Conservation (phyloP, 495 filamentous ascomycete species). For the Aspergillus leporis region DNA sequence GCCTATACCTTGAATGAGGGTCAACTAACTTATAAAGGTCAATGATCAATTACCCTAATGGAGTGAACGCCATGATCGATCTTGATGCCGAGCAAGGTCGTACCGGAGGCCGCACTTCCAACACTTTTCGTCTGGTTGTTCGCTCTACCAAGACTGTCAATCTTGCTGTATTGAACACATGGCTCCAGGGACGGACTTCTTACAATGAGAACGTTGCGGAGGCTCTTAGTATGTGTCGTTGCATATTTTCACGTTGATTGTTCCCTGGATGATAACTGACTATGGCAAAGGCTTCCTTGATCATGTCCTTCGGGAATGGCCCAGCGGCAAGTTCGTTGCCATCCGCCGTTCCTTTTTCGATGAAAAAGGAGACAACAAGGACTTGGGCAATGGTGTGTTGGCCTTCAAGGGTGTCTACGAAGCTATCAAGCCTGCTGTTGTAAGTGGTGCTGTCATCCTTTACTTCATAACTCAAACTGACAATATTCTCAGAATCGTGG, state of each 20-base stretch:
- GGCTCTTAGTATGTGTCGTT: conserved; percentile 62
- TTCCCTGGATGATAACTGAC: conserved; percentile 19
- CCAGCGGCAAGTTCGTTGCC: conserved; percentile 59
- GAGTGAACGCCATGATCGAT: conserved; percentile 56
- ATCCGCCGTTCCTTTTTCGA: conserved; percentile 81
- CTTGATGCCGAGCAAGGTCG: conserved; percentile 61
- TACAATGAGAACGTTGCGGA: conserved; percentile 70
- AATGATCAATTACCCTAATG: conserved; percentile 33
- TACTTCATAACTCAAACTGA: conserved; percentile 13
- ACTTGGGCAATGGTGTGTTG: conserved; percentile 61
- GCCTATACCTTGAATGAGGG: not conserved
- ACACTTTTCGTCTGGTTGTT: conserved; percentile 59
- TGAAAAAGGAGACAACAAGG: conserved; percentile 31
- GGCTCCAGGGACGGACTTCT: conserved; percentile 56
- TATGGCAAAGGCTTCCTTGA: conserved; percentile 69
- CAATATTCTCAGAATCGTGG: conserved; percentile 41
- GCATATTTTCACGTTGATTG: not conserved
- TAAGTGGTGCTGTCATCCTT: conserved; percentile 29
- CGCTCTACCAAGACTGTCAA: conserved; percentile 59
- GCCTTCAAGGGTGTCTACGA: conserved; percentile 85
- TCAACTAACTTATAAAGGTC: conserved; percentile 32
- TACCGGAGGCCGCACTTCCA: conserved; percentile 31
- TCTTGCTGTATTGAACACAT: conserved; percentile 61
- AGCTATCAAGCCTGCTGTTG: conserved; percentile 68
- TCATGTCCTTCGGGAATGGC: conserved; percentile 77